A percentile compares a stretch with the other conserved stretches of the same genome.
Conservation (phyloP, 2,329 filamentous ascomycete genomes). For the Massarina eburnea region DNA sequence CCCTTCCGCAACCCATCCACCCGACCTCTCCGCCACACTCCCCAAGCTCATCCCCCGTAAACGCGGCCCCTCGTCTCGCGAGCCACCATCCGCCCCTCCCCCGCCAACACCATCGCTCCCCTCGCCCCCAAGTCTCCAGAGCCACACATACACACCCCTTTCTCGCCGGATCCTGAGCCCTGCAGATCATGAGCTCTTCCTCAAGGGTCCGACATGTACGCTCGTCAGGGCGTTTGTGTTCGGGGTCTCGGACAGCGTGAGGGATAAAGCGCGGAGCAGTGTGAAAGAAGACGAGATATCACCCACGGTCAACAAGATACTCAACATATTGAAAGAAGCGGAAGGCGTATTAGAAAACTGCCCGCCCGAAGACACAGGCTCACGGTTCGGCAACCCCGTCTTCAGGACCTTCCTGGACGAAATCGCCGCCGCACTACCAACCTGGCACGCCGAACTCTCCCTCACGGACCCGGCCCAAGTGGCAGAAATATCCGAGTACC, state of each 20-base stretch:
- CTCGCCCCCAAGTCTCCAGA: conserved; percentile 63
- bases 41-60: conserved; percentile 41
- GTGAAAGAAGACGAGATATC: conserved; percentile 63
- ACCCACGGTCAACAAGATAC: conserved; percentile 62
- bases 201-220: conserved; percentile 71
- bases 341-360: conserved; percentile 66
- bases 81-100: conserved; percentile 53
- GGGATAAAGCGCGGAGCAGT: conserved; percentile 66
- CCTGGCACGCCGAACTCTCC: conserved; percentile 67
- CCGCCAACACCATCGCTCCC: conserved; percentile 77
- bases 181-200: conserved; percentile 79
- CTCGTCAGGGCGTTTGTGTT: conserved; percentile 86
- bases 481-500: conserved; percentile 75
- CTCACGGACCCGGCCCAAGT: conserved; percentile 57
- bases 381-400: conserved; percentile 90
- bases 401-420: conserved; percentile 82
- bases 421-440: conserved; percentile 48
- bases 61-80: conserved; percentile 23
- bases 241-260: conserved; percentile 77
- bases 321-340: conserved; percentile 70
- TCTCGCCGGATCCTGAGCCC: conserved; percentile 78
- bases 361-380: conserved; percentile 85
- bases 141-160: conserved; percentile 66
- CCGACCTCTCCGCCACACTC: conserved; percentile 31
- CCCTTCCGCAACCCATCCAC: conserved; percentile 8